phyloP scores from a whole-genome alignment of 2,329 filamentous ascomycete genomes.

The Fusarium mexicanum region DNA sequence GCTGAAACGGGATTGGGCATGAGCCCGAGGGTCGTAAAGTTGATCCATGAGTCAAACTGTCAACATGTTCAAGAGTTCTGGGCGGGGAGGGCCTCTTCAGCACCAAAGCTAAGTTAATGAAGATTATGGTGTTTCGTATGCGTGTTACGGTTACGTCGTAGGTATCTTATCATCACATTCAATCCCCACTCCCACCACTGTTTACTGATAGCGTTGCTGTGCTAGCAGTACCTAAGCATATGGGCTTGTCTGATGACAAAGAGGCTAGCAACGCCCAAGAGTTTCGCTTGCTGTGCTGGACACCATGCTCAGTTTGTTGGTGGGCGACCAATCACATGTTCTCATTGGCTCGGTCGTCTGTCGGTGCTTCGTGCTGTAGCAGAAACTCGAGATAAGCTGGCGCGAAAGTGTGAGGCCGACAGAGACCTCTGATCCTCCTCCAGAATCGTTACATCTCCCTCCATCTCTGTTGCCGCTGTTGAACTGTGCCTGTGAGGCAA shows the following conservation, averaged over 20 bases:
- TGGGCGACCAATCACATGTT: constrained; percentile 11
- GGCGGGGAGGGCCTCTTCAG: neutral
- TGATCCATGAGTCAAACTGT: neutral
- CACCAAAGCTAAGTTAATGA: constrained; percentile 1
- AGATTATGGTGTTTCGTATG: constrained; percentile 6
- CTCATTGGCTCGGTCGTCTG: neutral
- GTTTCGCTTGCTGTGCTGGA: neutral
- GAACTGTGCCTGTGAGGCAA: constrained; percentile 20
- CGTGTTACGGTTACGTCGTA: constrained; percentile 14
- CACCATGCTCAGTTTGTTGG: neutral
- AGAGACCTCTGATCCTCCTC: neutral
- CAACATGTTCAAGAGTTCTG: neutral
- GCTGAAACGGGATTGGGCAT: constrained; percentile 10
- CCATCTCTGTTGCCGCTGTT: constrained; percentile 3
- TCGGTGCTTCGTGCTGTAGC: neutral
- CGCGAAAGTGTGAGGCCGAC: neutral
- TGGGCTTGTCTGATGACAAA: constrained; percentile 25
- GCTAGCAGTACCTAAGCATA: constrained; percentile 13
- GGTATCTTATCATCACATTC: constrained; percentile 19
- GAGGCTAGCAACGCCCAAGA: constrained; percentile 6
- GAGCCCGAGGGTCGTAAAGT: neutral
- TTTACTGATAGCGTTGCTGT: constrained; percentile 8
- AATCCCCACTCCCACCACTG: constrained; percentile 11
- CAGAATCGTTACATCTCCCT: neutral
- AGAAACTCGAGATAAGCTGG: neutral